Base-by-base conservation (phyloP, 2,329 filamentous ascomycete genomes). In the Ceratocystis lukuohia region DNA sequence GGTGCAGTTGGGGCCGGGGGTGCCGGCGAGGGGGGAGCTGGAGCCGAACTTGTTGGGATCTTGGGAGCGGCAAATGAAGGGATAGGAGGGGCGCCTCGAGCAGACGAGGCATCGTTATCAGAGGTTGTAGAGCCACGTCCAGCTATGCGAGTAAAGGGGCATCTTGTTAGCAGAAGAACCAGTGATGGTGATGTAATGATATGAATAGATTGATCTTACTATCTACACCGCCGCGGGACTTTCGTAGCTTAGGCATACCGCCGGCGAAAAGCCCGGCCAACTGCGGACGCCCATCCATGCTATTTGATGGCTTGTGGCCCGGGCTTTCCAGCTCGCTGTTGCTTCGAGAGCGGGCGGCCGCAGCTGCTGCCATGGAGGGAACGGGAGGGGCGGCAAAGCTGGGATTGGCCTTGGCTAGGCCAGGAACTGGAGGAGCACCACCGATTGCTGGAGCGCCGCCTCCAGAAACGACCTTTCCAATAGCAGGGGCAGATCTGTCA, bases 211-310 rank as follows among this genome's bases (percentile, higher is more conserved):
- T n/a, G 15, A 8, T 22, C 66, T 66, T 69, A 70, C 69, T 93
- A 75, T 91, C 83, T 68, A 93, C 80, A 48, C 88, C 88, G 61
- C 89, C 92, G 66, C 91, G 88, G 2, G 87, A 83, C 78, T 95
- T 96, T 75, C 89, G 89, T 72, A 99, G 75, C 77, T 96, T 97
- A 2, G 94, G 94, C 84, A 97, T 97, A 46, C 93, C 94, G 45
- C 91, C 92, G 0, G 89, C 91, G 73, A 99, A 96, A 30, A 99
- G 76, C 1, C 94, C 94, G 37, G 80, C 93, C 10, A 97, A 76
- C 74, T 96, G 93, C 10, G 91, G 91, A 61, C 89, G 84, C 22
- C 84, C 76, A 25, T 87, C 83, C 70, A 81, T 76, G 30, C 69
- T 70, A 12, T 68, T 66, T 22, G 53, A 67, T 3, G 68, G 33